Conservation (phyloP, 768 basidiomycete species). For the Macrolepiota fuliginosa region DNA sequence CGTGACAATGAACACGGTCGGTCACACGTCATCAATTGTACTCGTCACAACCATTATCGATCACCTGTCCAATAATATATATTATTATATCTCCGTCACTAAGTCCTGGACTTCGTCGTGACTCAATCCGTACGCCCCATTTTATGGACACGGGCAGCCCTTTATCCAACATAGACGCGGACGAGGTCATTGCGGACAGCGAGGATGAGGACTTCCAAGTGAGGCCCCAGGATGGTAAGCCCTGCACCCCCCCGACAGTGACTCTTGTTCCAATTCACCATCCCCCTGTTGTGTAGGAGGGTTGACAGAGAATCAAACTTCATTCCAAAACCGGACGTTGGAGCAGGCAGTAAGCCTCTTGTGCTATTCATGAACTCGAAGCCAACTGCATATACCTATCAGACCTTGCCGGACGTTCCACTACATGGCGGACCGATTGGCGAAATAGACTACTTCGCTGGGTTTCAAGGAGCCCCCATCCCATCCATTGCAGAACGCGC, state of each 20-base stretch:
- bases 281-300: constrained; percentile 4
- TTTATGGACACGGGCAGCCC: constrained; percentile 5
- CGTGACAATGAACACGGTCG: constrained; percentile 15
- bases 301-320: not conserved
- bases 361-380: not conserved
- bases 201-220: constrained; percentile 20
- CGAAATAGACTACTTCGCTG: constrained; percentile 14
- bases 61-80: not conserved
- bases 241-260: not conserved
- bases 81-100: not conserved
- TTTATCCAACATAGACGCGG: constrained; percentile 23
- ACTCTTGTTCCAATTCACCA: not conserved
- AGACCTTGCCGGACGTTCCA: not conserved
- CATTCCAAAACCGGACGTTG: not conserved
- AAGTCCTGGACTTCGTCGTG: not conserved
- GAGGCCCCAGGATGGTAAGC: constrained; percentile 3
- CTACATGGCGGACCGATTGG: not conserved
- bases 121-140: not conserved
- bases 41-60: not conserved
- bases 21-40: not conserved
- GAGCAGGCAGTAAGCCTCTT: not conserved
- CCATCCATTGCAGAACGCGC: constrained; percentile 54
- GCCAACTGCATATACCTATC: not conserved
- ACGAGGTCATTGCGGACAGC: constrained; percentile 52
- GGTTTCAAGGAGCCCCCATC: constrained; percentile 8